Percentiles rank a stretch among this genome's conserved stretches.
phyloP scores from a whole-genome alignment of 2,329 filamentous ascomycete species.

The Colletotrichum neosansevieriae region DNA sequence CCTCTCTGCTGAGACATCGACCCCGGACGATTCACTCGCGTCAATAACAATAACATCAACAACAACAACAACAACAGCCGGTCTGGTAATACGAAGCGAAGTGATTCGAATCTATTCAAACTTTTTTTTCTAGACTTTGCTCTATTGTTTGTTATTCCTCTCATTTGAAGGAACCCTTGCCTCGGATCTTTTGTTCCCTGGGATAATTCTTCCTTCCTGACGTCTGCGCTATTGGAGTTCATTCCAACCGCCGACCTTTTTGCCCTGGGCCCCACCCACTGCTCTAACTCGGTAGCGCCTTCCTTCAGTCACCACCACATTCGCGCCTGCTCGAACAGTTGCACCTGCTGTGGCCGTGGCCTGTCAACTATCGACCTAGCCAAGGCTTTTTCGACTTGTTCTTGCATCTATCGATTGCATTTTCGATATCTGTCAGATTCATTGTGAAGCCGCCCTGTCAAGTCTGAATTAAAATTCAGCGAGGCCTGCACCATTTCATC shows the following conservation, averaged over 20 bases:
- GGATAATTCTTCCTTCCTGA: not conserved
- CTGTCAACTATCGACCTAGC: not conserved
- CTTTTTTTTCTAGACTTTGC: slow-evolving; percentile 14
- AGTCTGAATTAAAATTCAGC: slow-evolving; percentile 25
- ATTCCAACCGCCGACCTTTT: slow-evolving; percentile 12
- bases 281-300: slow-evolving; percentile 1
- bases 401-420: slow-evolving; percentile 31
- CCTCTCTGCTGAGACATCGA: slow-evolving; percentile 4
- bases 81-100: slow-evolving; percentile 25
- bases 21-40: slow-evolving; percentile 18
- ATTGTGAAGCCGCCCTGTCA: slow-evolving; percentile 6
- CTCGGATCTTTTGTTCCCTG: not conserved
- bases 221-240: slow-evolving; percentile 1
- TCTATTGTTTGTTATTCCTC: slow-evolving; percentile 8
- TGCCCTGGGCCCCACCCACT: slow-evolving; percentile 11
- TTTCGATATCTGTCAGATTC: not conserved
- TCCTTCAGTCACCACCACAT: not conserved
- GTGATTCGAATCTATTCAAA: not conserved
- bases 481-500: slow-evolving; percentile 21
- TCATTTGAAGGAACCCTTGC: not conserved
- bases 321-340: too few relatives aligned
- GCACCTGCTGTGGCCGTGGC: not conserved
- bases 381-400: slow-evolving; percentile 7
- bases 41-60: not conserved
- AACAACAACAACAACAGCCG: slow-evolving; percentile 26